Conservation (phyloP, 805 yeast genomes). For the Blastobotrys parvus region DNA sequence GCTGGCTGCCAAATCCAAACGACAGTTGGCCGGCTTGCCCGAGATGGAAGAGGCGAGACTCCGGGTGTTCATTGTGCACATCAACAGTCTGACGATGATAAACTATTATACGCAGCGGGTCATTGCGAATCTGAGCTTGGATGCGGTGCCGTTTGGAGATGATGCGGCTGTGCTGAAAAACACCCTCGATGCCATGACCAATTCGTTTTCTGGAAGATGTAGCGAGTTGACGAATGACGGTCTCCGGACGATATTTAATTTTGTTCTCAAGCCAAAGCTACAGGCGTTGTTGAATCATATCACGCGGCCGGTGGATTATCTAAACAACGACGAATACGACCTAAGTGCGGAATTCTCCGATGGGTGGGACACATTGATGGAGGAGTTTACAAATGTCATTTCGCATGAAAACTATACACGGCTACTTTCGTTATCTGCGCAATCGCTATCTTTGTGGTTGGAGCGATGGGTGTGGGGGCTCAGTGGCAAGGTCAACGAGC, state of each 20-base stretch:
- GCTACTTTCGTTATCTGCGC: conserved; percentile 44
- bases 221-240: conserved; percentile 38
- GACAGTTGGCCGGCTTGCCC: conserved; percentile 15
- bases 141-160: conserved; percentile 21
- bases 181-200: conserved; percentile 18
- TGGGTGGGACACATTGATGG: conserved; percentile 56
- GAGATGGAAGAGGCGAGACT: conserved; percentile 38
- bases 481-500: conserved; percentile 62
- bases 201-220: conserved; percentile 28
- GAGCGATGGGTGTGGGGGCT: conserved; percentile 64
- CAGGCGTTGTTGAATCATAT: conserved; percentile 29
- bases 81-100: conserved; percentile 66
- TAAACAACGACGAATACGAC: conserved; percentile 24
- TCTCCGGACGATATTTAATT: conserved; percentile 33
- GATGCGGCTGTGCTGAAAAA: conserved; percentile 16
- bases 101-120: conserved; percentile 49
- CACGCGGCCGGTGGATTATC: conserved; percentile 35
- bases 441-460: conserved; percentile 44
- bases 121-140: conserved; percentile 33
- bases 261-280: conserved; percentile 31
- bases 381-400: conserved; percentile 56
- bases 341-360: conserved; percentile 38
- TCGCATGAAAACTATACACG: conserved; percentile 44
- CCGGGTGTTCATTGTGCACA: conserved; percentile 50
- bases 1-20: background rate